Conservation (phyloP, 306 rosid genomes). For the Malus sieversii region DNA sequence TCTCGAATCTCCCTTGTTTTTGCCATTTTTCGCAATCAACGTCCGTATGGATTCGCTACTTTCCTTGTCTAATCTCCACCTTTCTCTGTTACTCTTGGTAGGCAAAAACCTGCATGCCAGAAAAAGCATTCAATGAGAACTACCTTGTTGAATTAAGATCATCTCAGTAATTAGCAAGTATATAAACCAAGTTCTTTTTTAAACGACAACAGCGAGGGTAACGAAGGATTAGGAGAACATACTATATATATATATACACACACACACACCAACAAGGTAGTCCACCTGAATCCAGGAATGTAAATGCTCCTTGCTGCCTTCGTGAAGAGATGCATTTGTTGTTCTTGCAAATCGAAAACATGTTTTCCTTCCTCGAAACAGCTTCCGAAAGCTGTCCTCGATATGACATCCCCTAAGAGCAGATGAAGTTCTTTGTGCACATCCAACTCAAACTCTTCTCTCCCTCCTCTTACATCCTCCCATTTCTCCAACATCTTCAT, state of each 20-base stretch:
- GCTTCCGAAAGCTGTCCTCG: slow-evolving; percentile 76
- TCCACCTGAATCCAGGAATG: slow-evolving; percentile 73
- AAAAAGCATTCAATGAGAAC: not conserved
- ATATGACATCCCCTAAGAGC: slow-evolving; percentile 60
- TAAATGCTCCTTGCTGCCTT: slow-evolving; percentile 46
- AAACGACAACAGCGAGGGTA: not conserved
- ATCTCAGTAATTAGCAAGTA: not conserved
- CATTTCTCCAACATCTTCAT: slow-evolving; percentile 45
- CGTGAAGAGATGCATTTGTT: slow-evolving; percentile 48
- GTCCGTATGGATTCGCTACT: slow-evolving; percentile 43
- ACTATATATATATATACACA: no score
- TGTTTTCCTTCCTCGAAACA: slow-evolving; percentile 59
- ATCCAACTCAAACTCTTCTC: slow-evolving; percentile 58
- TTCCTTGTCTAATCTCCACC: slow-evolving; percentile 61
- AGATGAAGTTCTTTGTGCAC: slow-evolving; percentile 43
- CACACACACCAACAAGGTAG: not conserved
- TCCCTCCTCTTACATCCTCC: slow-evolving; percentile 43
- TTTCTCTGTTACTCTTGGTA: slow-evolving; percentile 61
- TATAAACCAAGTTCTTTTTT: no score
- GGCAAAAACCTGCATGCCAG: slow-evolving; percentile 41
- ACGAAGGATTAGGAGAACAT: not conserved
- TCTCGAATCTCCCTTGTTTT: slow-evolving; percentile 21
- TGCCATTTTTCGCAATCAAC: slow-evolving; percentile 32
- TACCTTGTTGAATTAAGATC: not conserved
- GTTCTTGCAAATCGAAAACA: slow-evolving; percentile 59